These are phyloP conservation scores for Acanthamoeba culbertsoni DNA, from an alignment of 208 protist genomes.

Conservation along the genomic window DNA sequence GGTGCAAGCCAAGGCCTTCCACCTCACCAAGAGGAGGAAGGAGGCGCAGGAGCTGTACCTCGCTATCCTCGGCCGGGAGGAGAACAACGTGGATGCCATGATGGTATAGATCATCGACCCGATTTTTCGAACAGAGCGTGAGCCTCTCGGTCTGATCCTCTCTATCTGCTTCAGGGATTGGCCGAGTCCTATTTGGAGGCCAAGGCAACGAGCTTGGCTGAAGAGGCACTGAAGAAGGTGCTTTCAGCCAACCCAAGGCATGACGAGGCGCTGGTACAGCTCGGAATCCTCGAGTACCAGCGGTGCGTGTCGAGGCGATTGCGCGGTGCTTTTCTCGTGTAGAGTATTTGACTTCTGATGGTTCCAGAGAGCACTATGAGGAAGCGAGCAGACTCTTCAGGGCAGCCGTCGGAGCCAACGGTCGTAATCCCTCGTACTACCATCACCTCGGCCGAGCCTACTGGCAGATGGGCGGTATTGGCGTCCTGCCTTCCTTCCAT, in stretches of 20 bases:
- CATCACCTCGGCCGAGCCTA: not conserved
- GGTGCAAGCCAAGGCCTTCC: conserved; percentile 13
- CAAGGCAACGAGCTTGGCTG: not conserved
- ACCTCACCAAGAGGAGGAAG: conserved; percentile 19
- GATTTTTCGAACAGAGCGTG: not conserved
- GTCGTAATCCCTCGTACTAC: not conserved
- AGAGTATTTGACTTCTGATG: not conserved
- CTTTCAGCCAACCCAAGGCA: not conserved
- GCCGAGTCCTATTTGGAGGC: not conserved
- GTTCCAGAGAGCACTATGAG: not conserved
- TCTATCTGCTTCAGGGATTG: not conserved
- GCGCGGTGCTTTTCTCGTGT: too few species aligned
- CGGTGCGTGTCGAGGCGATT: not conserved
- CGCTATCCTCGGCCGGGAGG: not conserved
- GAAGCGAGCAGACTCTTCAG: not conserved
- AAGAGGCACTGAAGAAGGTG: not conserved
- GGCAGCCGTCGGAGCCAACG: not conserved
- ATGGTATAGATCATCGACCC: not conserved
- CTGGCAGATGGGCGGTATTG: conserved; percentile 8
- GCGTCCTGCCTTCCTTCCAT: not conserved
- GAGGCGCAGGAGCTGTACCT: conserved; percentile 10
- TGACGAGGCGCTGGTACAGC: conserved; percentile 4
- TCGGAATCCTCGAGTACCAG: not conserved
- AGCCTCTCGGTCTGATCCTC: not conserved
- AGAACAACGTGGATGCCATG: not conserved